Base-by-base conservation (phyloP, 208 protist genomes). In the Leishmania martiniquensis region DNA sequence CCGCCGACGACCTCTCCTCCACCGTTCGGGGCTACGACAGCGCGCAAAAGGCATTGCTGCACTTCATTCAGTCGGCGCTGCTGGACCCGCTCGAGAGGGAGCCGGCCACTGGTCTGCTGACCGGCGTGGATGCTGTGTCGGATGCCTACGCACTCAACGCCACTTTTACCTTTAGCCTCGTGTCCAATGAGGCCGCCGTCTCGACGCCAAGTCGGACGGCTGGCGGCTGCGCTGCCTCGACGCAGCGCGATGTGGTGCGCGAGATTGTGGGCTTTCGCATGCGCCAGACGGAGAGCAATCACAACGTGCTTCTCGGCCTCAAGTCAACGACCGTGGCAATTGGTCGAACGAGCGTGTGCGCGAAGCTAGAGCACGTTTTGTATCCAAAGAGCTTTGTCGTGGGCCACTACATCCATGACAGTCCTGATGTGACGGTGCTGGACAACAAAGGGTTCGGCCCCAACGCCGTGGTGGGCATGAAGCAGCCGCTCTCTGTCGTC, bases 331-430 rank as follows among this genome's bases (percentile, higher is more conserved):
- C 87, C 44, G 90, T 96, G 42, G 90, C 92, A 15, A 84, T 76
- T 22, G 94, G 94, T n/a, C 88, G 92, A 42, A 93, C 89, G 32
- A 90, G 90, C 75, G 94, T 97, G 7, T 96, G 94, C 76, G 85
- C 87, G 17, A 89, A 93, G 74, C 85, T 97, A 39, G 89, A 93
- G 79, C 88, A 95, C 77, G 93, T 89, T 75, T 83, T 96, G 29
- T 97, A 97, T 71, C 94, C 94, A 3, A 87, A 87, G 51, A 88
- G 75, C 63, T 96, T 96, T 65, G 66, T 44, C 10, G 91, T 95
- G 3, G 68, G 78, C 20, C 94, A 97, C 78, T 88, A 86, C 72
- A 54, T 97, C 20, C 91, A 96, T 80, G 75, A 81, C 77, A 95
- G 84, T 68, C 78, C 89, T 2, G 83, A 87, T 73, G 91, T 92